These are phyloP conservation scores for Collariella sp. DNA, from an alignment of 495 filamentous ascomycete genomes.

Conservation along the genomic window DNA sequence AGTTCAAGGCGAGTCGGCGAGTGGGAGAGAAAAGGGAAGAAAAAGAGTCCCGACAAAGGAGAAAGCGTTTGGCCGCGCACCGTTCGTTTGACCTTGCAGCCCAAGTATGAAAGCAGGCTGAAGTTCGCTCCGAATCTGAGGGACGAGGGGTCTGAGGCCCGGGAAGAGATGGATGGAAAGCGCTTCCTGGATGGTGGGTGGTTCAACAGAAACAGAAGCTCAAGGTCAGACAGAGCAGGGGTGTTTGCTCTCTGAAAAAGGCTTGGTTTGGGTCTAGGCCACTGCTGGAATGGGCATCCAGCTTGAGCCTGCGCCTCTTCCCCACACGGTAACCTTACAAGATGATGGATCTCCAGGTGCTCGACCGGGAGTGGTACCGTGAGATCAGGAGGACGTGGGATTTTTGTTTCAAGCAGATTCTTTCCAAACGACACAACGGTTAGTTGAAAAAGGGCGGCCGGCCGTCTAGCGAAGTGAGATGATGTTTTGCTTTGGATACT, in stretches of 20 bases:
- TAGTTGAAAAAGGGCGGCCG: no score
- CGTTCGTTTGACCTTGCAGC: neutral
- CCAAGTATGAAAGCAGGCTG: neutral
- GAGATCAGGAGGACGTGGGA: constrained; percentile 3
- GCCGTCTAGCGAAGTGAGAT: no score
- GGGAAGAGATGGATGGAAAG: neutral
- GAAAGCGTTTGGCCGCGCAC: neutral
- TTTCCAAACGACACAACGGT: no score
- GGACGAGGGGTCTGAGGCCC: constrained; percentile 1
- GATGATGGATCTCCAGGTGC: no score
- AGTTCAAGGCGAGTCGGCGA: neutral
- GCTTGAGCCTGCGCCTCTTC: neutral
- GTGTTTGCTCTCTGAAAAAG: neutral
- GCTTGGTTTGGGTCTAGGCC: constrained; percentile 8
- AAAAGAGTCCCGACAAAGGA: neutral
- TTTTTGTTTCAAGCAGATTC: neutral
- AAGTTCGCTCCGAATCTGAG: neutral
- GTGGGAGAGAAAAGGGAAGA: neutral
- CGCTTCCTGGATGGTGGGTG: neutral
- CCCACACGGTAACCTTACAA: neutral
- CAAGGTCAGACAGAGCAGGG: neutral
- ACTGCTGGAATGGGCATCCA: neutral
- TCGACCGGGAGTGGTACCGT: no score
- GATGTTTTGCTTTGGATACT: neutral
- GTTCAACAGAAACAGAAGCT: constrained; percentile 6